Evolutionary conservation across 176 grass and related monocot genomes (phyloP).

Genomic region (Pontederia crassipes): DNA sequence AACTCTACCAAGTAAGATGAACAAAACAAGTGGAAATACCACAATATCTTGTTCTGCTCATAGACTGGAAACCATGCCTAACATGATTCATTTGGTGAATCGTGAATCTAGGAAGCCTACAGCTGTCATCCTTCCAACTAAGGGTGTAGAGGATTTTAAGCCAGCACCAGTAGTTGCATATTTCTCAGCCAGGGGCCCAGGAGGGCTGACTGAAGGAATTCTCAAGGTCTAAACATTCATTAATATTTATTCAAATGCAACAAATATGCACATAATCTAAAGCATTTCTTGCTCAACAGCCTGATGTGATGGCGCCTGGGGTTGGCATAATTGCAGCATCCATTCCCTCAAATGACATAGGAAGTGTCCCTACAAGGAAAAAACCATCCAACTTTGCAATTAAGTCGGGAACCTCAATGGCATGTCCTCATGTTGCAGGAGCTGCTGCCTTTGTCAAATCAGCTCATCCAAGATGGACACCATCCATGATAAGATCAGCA

Average conservation of each 20-base stretch:
- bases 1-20: conserved; percentile 61
- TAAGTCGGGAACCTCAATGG: conserved; percentile 92
- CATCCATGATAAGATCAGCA: conserved; percentile 92
- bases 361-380: conserved; percentile 43
- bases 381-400: conserved; percentile 68
- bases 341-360: conserved; percentile 45
- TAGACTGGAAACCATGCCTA: not conserved
- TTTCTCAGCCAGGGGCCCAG: conserved; percentile 74
- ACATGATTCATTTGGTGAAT: not conserved
- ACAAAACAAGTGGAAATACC: not conserved
- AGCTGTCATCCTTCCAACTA: conserved; percentile 53
- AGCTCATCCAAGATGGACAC: conserved; percentile 69
- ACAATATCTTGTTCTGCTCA: not conserved
- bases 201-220: conserved; percentile 66
- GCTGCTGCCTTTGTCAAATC: conserved; percentile 76
- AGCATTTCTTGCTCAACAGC: conserved; percentile 27
- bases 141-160: conserved; percentile 50
- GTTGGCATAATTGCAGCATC: conserved; percentile 76
- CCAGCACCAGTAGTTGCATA: conserved; percentile 77
- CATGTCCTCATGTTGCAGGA: conserved; percentile 90
- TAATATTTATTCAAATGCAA: not conserved
- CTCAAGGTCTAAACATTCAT: conserved; percentile 42
- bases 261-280: not conserved
- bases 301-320: conserved; percentile 92
- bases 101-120: conserved; percentile 47